Base-by-base conservation (phyloP, 176 grass and related monocot species). In the Phyllostachys edulis region DNA sequence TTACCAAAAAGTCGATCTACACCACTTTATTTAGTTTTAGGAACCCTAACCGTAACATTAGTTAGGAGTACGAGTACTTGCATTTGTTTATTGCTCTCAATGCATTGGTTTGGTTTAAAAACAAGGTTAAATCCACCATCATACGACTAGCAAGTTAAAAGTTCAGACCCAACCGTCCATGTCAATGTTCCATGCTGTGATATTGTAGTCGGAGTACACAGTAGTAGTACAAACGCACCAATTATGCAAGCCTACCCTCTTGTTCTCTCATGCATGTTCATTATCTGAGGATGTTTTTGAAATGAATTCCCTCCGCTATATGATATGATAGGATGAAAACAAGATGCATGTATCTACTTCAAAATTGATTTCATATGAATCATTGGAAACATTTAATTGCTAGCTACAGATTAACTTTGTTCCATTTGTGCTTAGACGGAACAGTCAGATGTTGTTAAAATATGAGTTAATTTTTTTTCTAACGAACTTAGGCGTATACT, bases 31-130 rank as follows among this genome's bases (percentile, higher is more conserved):
- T 44, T 10, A 44, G 42, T 44, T 11, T 11, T 20, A 55, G 17
- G 16, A 38, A 75, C 49, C 71, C 15, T 75, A 55, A 72, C 49
- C 71, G 47, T 75, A 38, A 56, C 16, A 56, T 75, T 75, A 76
- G 16, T 44, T 69, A 57, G 71, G 24, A 45, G 13, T 34, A 45
- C 26, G 26, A 17, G n/a, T 37, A 54, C 45, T 67, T 75, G 85
- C 23, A 24, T 3, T 79, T n/a, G 44, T 88, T 88, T 84, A 72
- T 52, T 21, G 36, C 8, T 83, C 57, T 40, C 80, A 10, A 83
- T 4, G 67, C 74, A 29, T 57, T 56, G 24, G 69, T 67, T 64
- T 76, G 17, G 24, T 80, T 71, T 66, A 9, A 51, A 37, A 14
- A 67, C 1, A 80, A 15, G 20, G 52, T 76, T 59, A 16, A 76